Conservation (phyloP, 306 rosid genomes). For the Purshia tridentata region DNA sequence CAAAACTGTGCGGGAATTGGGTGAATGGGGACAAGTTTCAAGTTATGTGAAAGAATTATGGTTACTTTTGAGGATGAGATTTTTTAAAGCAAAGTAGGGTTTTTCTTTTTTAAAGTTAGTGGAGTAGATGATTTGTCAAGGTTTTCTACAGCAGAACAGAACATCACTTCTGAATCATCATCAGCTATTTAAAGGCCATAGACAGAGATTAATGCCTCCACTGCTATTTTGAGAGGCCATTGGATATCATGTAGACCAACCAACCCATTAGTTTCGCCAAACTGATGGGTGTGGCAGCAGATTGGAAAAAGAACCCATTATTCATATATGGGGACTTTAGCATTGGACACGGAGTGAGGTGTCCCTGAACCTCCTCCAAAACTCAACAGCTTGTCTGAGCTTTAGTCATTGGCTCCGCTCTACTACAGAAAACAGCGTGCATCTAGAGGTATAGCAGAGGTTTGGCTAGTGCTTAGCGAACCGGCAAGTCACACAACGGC, state of each 20-base stretch:
- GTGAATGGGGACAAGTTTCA: constrained; percentile 11
- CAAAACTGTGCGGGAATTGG: background rate
- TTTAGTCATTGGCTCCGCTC: constrained; percentile 40
- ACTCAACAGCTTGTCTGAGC: constrained; percentile 47
- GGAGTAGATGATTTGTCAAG: constrained; percentile 26
- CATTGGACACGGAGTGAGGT: constrained; percentile 33
- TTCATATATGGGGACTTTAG: constrained; percentile 39
- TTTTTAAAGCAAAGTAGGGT: constrained; percentile 31
- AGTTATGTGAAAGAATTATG: constrained; percentile 10
- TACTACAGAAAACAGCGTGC: constrained; percentile 5
- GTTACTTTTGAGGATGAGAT: constrained; percentile 36
- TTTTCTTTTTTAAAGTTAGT: constrained; percentile 29
- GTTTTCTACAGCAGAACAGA: background rate
- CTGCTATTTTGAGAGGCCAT: constrained; percentile 39
- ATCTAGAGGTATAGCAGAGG: constrained; percentile 14
- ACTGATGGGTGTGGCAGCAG: constrained; percentile 39
- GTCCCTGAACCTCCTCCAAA: constrained; percentile 31
- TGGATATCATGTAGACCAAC: constrained; percentile 26
- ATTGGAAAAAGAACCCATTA: constrained; percentile 39
- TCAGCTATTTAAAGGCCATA: constrained; percentile 57
- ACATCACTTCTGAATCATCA: constrained; percentile 22
- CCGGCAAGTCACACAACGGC: constrained; percentile 98
- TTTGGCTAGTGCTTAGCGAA: constrained; percentile 48
- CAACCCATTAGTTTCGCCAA: constrained; percentile 32
- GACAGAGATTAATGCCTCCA: constrained; percentile 44